Evolutionary conservation across 768 basidiomycete species (phyloP).

Genomic region (Leccinum aurantiacum): DNA sequence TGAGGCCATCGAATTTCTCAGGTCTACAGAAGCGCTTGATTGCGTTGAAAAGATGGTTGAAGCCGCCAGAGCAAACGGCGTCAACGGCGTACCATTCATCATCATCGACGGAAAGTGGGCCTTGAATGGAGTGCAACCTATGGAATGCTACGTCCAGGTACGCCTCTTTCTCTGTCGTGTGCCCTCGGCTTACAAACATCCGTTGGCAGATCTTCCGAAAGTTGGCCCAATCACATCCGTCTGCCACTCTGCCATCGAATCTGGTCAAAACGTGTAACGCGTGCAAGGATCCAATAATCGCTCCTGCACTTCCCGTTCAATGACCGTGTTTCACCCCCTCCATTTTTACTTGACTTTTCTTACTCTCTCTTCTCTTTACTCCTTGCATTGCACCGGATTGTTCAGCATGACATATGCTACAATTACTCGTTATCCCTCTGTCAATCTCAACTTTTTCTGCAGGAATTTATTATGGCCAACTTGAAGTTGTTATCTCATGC

Average conservation of each 20-base stretch:
- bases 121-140: constrained; percentile 43
- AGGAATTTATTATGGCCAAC: constrained; percentile 18
- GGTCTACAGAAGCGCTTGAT: constrained; percentile 38
- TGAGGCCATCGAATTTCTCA: constrained; percentile 43
- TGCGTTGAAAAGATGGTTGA: constrained; percentile 43
- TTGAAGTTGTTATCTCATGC: constrained; percentile 12
- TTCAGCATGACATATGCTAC: constrained; percentile 14
- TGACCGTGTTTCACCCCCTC: constrained; percentile 14
- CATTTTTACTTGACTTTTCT: neutral
- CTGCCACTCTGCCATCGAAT: constrained; percentile 1
- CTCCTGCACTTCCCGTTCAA: constrained; percentile 23
- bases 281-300: constrained; percentile 21
- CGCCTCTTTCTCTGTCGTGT: constrained; percentile 2
- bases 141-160: constrained; percentile 41
- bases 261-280: constrained; percentile 20
- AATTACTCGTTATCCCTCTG: constrained; percentile 12
- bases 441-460: constrained; percentile 12
- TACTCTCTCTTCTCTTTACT: neutral
- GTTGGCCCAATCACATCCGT: constrained; percentile 22
- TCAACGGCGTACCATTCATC: constrained; percentile 53
- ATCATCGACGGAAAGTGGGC: constrained; percentile 48
- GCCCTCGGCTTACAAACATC: neutral
- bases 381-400: constrained; percentile 17
- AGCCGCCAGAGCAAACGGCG: constrained; percentile 42
- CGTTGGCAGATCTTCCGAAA: constrained; percentile 33